Base-by-base conservation (phyloP, 2,329 filamentous ascomycete genomes). In the Fonsecaea monophora region DNA sequence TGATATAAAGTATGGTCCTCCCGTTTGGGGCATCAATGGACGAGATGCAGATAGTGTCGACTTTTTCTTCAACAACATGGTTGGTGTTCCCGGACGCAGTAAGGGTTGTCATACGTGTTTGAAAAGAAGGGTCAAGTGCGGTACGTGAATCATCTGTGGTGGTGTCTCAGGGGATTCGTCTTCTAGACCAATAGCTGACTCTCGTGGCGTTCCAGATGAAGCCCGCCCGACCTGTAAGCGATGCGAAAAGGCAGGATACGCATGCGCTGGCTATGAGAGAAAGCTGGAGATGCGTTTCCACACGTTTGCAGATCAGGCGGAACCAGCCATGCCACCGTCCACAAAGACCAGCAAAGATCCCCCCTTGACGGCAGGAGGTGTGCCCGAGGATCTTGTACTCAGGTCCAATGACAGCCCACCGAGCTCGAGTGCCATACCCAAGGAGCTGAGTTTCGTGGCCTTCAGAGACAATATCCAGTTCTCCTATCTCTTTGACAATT, bases 91-190 rank as follows among this genome's bases (percentile, higher is more conserved):
- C 42, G 68, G 68, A 54, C 66, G 68, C 60, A 70, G 68, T 40
- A 70, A 70, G 65, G 68, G 68, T 42, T 70, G 68, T 60, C 66
- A 66, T 60, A 70, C 68, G 3, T 70, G 68, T 53, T 58, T 68
- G 38, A 70, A 68, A 55, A 60, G 68, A 53, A 59, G 66, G 35
- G 63, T 70, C 57, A 70, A 70, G 66, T 70, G 68, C 58, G 68
- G 68, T 70, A 59, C 42, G 67, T 67, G n/a, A 10, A 35, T 40
- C 53, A 9, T 45, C 30, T n/a, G 18, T 18, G 38, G 21, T 34
- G n/a, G 8, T 8, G 18, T 37, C 32, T 37, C 50, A 15, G 35
- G 25, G 12, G 60, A 34, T 18, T n/a, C 38, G 5, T 53, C 34
- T 35, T 10, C 25, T 21, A 9, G 25, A 58, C 61, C 65, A 68